Base-by-base conservation (phyloP, 78 protist genomes). In the Dictyostelium purpureum region DNA sequence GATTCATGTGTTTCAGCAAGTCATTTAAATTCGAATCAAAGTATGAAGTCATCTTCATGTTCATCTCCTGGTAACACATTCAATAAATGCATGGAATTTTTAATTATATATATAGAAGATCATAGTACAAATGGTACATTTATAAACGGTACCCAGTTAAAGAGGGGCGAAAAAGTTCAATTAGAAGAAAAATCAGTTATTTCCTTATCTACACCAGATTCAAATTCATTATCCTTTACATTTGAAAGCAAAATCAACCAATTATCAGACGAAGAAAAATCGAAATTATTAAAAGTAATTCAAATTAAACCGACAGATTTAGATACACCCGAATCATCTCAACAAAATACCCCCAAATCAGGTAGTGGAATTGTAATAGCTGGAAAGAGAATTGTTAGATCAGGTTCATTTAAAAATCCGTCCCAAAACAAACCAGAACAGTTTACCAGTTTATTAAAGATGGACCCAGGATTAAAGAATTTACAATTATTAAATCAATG, bases 61-160 rank as follows among this genome's bases (percentile, higher is more conserved):
- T 28, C 28, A 4, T 31, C 71, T 5, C 40, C 71, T 7, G 12
- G 11, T 9, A 9, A 6, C 16, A 14, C 67, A 33, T 45, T 45
- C 45, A 73, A 28, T 45, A 40, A 73, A 73, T 38, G 37, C 14
- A 75, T 75, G 69, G 74, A 77, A 40, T 77, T 81, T 16, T 35
- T 81, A 31, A 45, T 81, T 12, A 43, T 71, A 40, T 85, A 74
- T 33, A 33, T 85, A 0, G 56, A 57, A 6, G 92, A 85, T n/a
- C 16, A 10, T 33, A 85, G 92, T 35, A 74, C 75, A 31, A 85
- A 85, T 85, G 92, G 92, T 21, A 59, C 69, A 0, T 51, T 5
- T n/a, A 14, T 85, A 0, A 66, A 61, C 35, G 45, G 43, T 3
- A 19, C 4, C 4, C n/a, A n/a, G 14, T 24, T 85, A 5, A 47